A percentile compares a stretch with the other conserved stretches of the same genome.
Evolutionary conservation across 768 basidiomycete genomes (phyloP).

Genomic region (Exidia glandulosa): DNA sequence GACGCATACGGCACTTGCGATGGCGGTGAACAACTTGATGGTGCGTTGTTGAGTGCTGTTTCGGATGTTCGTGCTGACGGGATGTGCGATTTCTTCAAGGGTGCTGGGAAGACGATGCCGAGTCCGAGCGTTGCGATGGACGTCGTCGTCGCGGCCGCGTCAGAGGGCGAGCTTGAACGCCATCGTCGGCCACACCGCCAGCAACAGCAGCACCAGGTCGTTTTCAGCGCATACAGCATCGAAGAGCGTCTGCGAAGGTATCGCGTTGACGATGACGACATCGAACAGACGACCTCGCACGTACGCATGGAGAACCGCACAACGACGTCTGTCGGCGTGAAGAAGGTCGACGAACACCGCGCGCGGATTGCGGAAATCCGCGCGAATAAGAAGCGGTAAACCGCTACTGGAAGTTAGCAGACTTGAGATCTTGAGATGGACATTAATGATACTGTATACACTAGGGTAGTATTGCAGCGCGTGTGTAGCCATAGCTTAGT

Average conservation of each 20-base stretch:
- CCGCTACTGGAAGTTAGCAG: background rate
- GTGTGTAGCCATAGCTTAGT: background rate
- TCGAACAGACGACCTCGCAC: background rate
- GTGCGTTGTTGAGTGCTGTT: too few species aligned
- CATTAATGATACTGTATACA: background rate
- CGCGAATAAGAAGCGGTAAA: background rate
- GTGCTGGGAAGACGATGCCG: background rate
- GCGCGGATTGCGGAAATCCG: background rate
- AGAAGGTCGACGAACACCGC: background rate
- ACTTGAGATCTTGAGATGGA: too few species aligned
- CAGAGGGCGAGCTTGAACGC: background rate
- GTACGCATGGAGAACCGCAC: too few species aligned
- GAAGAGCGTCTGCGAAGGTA: background rate
- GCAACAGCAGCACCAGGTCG: background rate
- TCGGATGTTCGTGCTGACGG: too few species aligned
- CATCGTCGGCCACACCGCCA: background rate
- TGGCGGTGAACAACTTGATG: background rate
- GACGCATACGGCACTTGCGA: background rate
- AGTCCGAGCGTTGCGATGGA: background rate
- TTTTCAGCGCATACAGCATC: background rate
- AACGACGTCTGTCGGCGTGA: background rate
- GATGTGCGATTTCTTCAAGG: too few species aligned
- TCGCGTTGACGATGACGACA: background rate
- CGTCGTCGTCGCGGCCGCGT: background rate
- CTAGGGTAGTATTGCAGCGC: background rate